Conservation (phyloP, 2,329 filamentous ascomycete genomes). For the Elsinoe perseae region DNA sequence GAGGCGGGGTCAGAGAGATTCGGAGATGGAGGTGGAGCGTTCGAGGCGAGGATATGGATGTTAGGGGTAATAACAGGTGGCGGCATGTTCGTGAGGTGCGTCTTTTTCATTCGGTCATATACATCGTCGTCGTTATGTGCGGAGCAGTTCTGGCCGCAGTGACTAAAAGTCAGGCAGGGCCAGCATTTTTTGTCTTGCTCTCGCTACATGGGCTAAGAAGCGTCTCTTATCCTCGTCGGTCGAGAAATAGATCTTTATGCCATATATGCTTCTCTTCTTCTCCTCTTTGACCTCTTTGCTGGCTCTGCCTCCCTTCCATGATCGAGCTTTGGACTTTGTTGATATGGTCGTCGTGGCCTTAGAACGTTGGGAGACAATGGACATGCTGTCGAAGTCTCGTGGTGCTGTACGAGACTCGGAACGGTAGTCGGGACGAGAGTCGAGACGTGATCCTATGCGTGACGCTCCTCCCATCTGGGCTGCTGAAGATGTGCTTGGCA, state of each 20-base stretch:
- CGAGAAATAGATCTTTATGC: constrained; percentile 39
- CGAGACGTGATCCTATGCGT: constrained; percentile 14
- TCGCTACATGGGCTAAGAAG: constrained; percentile 34
- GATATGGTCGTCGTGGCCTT: constrained; percentile 21
- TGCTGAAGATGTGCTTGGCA: background rate
- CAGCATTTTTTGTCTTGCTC: constrained; percentile 32
- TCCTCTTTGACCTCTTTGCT: constrained; percentile 9
- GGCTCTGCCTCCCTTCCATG: constrained; percentile 24
- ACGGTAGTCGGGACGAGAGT: constrained; percentile 11
- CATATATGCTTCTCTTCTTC: constrained; percentile 33
- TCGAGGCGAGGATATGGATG: background rate
- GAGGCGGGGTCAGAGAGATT: background rate
- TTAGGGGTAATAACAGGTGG: background rate
- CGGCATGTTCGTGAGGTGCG: too few relatives aligned
- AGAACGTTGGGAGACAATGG: constrained; percentile 4
- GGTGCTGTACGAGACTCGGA: constrained; percentile 1
- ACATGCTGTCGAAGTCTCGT: constrained; percentile 10
- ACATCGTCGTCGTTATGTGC: too few relatives aligned
- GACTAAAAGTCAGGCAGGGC: constrained; percentile 29
- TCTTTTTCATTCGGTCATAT: background rate
- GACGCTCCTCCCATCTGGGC: background rate
- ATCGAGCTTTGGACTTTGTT: constrained; percentile 31
- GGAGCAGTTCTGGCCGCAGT: too few relatives aligned
- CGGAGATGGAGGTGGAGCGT: too few relatives aligned
- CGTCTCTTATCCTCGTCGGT: constrained; percentile 34